phyloP scores from a whole-genome alignment of 2,329 filamentous ascomycete species.

The Fusarium nygamai region DNA sequence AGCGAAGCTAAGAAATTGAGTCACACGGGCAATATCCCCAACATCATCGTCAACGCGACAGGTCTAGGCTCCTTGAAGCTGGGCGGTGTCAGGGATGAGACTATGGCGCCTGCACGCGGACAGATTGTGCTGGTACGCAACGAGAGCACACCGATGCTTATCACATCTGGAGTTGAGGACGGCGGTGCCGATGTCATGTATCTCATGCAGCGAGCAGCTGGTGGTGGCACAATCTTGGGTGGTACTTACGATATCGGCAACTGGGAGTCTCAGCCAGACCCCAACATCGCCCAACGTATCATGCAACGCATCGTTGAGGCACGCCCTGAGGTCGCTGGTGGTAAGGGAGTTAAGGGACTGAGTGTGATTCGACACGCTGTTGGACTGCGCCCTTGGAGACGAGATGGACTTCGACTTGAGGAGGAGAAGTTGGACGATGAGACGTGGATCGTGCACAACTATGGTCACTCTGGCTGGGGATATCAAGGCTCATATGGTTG shows the following conservation, averaged over 20 bases:
- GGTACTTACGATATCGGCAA: constrained; percentile 83
- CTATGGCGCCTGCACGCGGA: constrained; percentile 79
- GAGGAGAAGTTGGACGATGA: constrained; percentile 61
- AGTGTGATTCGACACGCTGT: constrained; percentile 84
- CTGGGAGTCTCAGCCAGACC: constrained; percentile 83
- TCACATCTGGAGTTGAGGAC: constrained; percentile 78
- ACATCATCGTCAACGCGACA: constrained; percentile 85
- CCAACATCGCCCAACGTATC: constrained; percentile 81
- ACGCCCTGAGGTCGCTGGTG: constrained; percentile 70
- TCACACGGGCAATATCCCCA: constrained; percentile 66
- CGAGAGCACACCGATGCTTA: constrained; percentile 75
- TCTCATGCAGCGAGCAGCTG: constrained; percentile 81
- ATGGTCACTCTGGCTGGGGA: constrained; percentile 83
- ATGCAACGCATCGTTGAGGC: constrained; percentile 79
- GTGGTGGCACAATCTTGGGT: constrained; percentile 88
- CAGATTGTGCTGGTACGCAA: constrained; percentile 89
- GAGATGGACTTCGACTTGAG: constrained; percentile 80
- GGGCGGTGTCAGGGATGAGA: constrained; percentile 81
- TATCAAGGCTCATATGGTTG: constrained; percentile 78
- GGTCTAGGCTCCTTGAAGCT: constrained; percentile 79
- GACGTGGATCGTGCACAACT: constrained; percentile 79
- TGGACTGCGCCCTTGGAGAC: constrained; percentile 79
- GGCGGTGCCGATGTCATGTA: constrained; percentile 78
- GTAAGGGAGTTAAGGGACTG: constrained; percentile 76
- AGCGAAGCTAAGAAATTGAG: constrained; percentile 66